Conservation (phyloP, 2,329 filamentous ascomycete species). For the Periconia sp. region DNA sequence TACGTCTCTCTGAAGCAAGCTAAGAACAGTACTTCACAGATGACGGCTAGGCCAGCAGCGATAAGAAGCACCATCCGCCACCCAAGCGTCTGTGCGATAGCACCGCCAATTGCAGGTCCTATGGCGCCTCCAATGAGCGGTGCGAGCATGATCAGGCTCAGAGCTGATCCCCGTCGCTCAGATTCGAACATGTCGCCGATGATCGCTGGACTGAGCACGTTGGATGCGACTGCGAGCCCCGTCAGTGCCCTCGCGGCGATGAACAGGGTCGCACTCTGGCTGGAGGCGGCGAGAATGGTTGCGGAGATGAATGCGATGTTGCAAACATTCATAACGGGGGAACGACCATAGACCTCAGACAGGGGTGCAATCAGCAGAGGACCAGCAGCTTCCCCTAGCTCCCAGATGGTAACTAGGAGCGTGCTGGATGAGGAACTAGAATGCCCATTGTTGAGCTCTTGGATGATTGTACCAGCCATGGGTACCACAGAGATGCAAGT, state of each 20-base stretch:
- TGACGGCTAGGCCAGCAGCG: slow-evolving; percentile 53
- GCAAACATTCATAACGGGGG: slow-evolving; percentile 39
- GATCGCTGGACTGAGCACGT: slow-evolving; percentile 68
- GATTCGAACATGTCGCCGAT: slow-evolving; percentile 67
- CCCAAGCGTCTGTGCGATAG: slow-evolving; percentile 60
- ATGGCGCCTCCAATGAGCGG: slow-evolving; percentile 64
- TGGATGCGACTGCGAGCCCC: slow-evolving; percentile 51
- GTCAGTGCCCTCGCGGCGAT: slow-evolving; percentile 54
- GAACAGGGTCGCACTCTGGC: slow-evolving; percentile 46
- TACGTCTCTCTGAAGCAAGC: slow-evolving; percentile 66
- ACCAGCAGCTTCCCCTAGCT: slow-evolving; percentile 43
- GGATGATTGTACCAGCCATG: slow-evolving; percentile 37
- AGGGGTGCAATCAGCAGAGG: slow-evolving; percentile 43
- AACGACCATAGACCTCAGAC: slow-evolving; percentile 40
- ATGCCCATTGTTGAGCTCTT: slow-evolving; percentile 32
- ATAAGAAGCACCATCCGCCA: slow-evolving; percentile 64
- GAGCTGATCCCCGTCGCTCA: slow-evolving; percentile 64
- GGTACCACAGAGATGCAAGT: slow-evolving; percentile 47
- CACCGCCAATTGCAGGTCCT: slow-evolving; percentile 62
- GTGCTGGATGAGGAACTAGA: slow-evolving; percentile 31
- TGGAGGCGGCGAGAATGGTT: slow-evolving; percentile 47
- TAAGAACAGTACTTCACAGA: slow-evolving; percentile 60
- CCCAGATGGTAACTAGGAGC: slow-evolving; percentile 45
- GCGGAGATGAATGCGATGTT: slow-evolving; percentile 55
- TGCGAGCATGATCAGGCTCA: slow-evolving; percentile 64